These are phyloP conservation scores for Cucurbita pepo DNA, from an alignment of 306 rosid species.

Conservation along the genomic window DNA sequence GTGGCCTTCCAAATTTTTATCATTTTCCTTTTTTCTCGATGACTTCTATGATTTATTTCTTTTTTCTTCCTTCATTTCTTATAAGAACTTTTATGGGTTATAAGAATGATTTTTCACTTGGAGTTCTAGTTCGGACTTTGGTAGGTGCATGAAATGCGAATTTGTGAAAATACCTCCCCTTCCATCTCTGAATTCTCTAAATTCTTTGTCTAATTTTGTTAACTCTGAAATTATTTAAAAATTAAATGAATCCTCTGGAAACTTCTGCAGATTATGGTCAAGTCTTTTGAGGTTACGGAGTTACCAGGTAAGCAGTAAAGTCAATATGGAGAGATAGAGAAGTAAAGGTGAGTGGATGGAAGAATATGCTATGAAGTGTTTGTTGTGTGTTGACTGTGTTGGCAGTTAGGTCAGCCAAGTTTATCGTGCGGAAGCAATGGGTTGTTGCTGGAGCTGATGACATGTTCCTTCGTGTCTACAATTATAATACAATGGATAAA, in stretches of 20 bases:
- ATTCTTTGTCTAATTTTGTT: not conserved
- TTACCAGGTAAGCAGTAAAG: conserved; percentile 53
- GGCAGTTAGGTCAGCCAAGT: conserved; percentile 98
- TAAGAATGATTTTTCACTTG: not conserved
- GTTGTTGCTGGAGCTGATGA: conserved; percentile 99
- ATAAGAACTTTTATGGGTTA: not conserved
- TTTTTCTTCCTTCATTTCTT: no score
- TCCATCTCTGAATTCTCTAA: not conserved
- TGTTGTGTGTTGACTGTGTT: conserved; percentile 19
- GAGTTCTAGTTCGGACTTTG: not conserved
- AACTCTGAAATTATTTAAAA: not conserved
- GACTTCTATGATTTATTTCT: not conserved
- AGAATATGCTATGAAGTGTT: conserved; percentile 1
- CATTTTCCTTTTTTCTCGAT: not conserved
- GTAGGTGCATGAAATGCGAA: not conserved
- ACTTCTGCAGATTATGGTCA: conserved; percentile 65
- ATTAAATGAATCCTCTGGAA: conserved; percentile 4
- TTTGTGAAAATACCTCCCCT: not conserved
- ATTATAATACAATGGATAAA: conserved; percentile 97
- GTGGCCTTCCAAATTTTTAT: not conserved
- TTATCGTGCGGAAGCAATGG: conserved; percentile 92
- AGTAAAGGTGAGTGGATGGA: not conserved
- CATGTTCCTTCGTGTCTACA: conserved; percentile 79
- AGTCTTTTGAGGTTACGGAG: conserved; percentile 88
- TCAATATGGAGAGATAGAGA: not conserved